Evolutionary conservation across 306 rosid genomes (phyloP), one percentile per base, ranked within the genome.

Genomic region (Cucumis cinereus): DNA sequence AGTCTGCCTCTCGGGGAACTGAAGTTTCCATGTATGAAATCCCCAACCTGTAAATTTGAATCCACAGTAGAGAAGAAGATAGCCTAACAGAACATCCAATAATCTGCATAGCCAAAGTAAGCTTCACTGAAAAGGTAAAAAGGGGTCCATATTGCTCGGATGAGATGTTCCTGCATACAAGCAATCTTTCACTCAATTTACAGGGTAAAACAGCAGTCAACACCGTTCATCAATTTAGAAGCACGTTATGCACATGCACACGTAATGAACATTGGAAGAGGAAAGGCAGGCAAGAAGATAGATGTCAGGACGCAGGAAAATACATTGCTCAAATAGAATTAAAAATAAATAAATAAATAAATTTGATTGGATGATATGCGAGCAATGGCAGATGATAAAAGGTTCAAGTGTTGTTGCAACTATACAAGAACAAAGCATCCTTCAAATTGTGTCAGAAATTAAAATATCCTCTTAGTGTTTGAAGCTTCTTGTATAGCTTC

Each of bases 1-100:
- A 82, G 81, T 93, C 97, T 40, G 87, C 86, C 73, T 82, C 86
- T 77, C 89, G 85, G 58, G 91, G 80, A 81, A 76, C 73, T 69
- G 85, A 35, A 72, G 88, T 58, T 70, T 91, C 92, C 59, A 84
- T 75, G 72, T 80, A 75, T 62, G 98, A 84, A 76, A 89, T 91
- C 20, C 98, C 98, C 88, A 90, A 68, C 85, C 98, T 88, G 85
- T 93, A 93, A 76, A 93, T 93, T 88, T 91, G 98, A 84, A 93
- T 90, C 98, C 98, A 93, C 56, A 93, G 81, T 49, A 93, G 78
- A 3, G 97, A 84, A 78, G 98, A 93, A 7, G 81, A 87, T 55
- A 93, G 77, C 87, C 98, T 85, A 77, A 91, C 91, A 22, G 80
- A 68, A 79, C 87, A 90, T 26, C 98, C 96, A 81, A 69, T 75